Percentiles rank a stretch among this genome's conserved stretches.
Conservation (phyloP, 768 basidiomycete species). For the Dioszegia hungarica region DNA sequence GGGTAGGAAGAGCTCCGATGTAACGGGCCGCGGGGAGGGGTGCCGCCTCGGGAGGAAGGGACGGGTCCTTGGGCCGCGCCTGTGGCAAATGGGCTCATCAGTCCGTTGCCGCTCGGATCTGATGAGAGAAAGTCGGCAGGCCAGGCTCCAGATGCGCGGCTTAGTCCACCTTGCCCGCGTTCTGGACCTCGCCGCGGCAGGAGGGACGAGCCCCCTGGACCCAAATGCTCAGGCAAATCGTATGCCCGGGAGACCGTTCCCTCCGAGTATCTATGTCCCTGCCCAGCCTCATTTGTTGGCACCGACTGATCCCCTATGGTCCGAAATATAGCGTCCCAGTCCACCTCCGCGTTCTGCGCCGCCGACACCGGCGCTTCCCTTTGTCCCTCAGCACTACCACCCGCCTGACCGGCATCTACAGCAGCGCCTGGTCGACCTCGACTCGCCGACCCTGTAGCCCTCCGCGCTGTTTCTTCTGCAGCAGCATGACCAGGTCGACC, state of each 20-base stretch:
- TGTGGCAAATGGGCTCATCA: neutral
- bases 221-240: too few relatives aligned
- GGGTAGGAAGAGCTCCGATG: neutral
- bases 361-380: neutral
- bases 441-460: neutral
- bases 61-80: neutral
- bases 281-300: too few relatives aligned
- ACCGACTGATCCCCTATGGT: neutral
- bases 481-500: neutral
- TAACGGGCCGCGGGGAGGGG: too few relatives aligned
- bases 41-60: neutral
- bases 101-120: too few relatives aligned
- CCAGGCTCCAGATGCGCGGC: too few relatives aligned
- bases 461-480: constrained; percentile 1
- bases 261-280: too few relatives aligned
- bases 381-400: neutral
- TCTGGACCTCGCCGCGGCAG: too few relatives aligned
- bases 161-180: too few relatives aligned
- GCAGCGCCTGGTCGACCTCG: too few relatives aligned
- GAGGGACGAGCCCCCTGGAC: too few relatives aligned
- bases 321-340: neutral
- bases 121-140: too few relatives aligned
- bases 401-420: neutral
- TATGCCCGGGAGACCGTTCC: too few relatives aligned
- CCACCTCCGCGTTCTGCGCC: neutral